Percentiles rank a stretch among this genome's conserved stretches.
phyloP scores from a whole-genome alignment of 768 basidiomycete species.

The Amanita brunnescens region DNA sequence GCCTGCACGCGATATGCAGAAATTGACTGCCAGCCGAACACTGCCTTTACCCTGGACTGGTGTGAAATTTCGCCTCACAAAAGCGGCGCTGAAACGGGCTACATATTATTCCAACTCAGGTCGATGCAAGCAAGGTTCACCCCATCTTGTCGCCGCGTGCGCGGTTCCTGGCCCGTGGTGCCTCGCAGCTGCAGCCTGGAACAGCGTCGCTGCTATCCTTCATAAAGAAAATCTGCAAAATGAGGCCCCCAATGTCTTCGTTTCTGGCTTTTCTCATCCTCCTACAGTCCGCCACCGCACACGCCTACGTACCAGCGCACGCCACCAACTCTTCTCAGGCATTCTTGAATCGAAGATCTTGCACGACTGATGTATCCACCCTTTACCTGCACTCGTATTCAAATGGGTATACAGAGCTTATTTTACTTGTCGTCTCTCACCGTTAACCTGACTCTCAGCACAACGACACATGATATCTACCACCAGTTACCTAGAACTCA shows the following conservation, averaged over 20 bases:
- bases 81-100: too few species aligned
- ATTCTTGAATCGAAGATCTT: conserved; percentile 33
- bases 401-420: conserved; percentile 29
- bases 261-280: conserved; percentile 8
- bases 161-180: background rate
- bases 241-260: conserved; percentile 1
- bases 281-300: conserved; percentile 14
- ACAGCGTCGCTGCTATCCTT: background rate
- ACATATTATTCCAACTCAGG: background rate
- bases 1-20: too few species aligned
- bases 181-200: background rate
- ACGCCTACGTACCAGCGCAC: conserved; percentile 61
- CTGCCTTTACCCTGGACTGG: too few species aligned
- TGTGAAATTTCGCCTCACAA: background rate
- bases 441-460: conserved; percentile 22
- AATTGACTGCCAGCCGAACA: too few species aligned
- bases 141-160: conserved; percentile 3
- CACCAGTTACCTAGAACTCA: conserved; percentile 49
- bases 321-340: conserved; percentile 57
- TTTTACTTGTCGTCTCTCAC: conserved; percentile 3
- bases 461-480: conserved; percentile 45
- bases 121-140: background rate
- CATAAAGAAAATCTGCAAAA: background rate
- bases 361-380: conserved; percentile 48
- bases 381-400: conserved; percentile 56